Evolutionary conservation across 1,139 yeast species (phyloP), one percentile per base, ranked within the genome.

Genomic region (Kodamaea sp.): DNA sequence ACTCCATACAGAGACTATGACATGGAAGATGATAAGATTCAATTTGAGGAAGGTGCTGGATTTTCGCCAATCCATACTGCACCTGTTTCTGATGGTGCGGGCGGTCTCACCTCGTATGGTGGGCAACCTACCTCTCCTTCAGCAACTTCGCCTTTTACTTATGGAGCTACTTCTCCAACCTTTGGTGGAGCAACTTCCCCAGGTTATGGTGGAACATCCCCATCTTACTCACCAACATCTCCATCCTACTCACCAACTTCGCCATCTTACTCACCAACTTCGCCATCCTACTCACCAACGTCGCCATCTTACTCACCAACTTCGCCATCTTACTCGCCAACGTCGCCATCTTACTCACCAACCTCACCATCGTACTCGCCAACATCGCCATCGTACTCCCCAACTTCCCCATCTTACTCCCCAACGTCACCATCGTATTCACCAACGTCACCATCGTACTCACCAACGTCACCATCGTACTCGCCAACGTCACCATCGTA

Each of bases 51-150:
- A 48, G 89, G 86, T 46, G 87, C 88, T 35, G 89, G 89, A 47
- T 94, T 94, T 72, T 92, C 98, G 29, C 98, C 98, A 37, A 73
- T 90, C 57, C 95, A 84, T 39, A 88, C 90, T 35, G 84, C 96
- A 14, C 94, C 95, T 48, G 77, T 80, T 37, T 73, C 80, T 22
- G 95, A 86, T 50, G 86, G 80, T 32, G 69, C 80, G 32, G 98
- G 98, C 45, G 96, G 97, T 3, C 84, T 90, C 53, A 88, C 97
- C 6, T 95, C 90, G 42, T 92, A 92, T 56, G 76, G 76, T 41
- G 95, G 95, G 41, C 81, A 78, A 42, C 83, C 84, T 24, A 66
- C 78, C 1, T 61, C 73, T 26, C 62, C 73, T 20, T 63, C 74
- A 20, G 72, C 76, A n/a, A 69, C 81, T 5, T 80, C 87, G 3